phyloP scores from a whole-genome alignment of 192 early-diverging fungal species.

The Backusella tuberculispora region DNA sequence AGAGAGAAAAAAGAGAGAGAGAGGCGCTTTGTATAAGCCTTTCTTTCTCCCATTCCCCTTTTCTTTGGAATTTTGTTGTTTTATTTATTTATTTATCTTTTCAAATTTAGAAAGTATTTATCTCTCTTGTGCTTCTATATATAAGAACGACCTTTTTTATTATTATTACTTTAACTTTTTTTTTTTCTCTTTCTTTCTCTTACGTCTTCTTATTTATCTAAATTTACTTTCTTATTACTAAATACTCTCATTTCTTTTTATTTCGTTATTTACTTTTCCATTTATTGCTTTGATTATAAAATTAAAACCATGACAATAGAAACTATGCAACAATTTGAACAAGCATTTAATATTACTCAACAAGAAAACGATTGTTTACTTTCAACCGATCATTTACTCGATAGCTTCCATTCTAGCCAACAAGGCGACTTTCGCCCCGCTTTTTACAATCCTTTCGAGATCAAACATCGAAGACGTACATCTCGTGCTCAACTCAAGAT shows the following conservation, averaged over 20 bases:
- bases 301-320: conserved; percentile 6
- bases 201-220: neutral
- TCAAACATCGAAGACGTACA: conserved; percentile 75
- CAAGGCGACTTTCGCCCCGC: conserved; percentile 62
- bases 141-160: neutral
- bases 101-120: neutral
- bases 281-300: neutral
- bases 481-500: conserved; percentile 72
- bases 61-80: conserved; percentile 12
- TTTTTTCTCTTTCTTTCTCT: neutral
- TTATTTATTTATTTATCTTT: conserved; percentile 14
- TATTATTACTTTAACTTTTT: neutral
- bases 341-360: neutral
- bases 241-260: neutral
- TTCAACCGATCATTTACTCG: conserved; percentile 12
- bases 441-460: conserved; percentile 78
- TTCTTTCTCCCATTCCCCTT: neutral
- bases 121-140: conserved; percentile 16
- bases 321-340: conserved; percentile 19
- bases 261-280: neutral
- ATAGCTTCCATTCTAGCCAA: conserved; percentile 8
- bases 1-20: neutral
- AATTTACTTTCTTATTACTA: neutral
- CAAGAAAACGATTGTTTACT: neutral
- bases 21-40: conserved; percentile 5